phyloP scores from a whole-genome alignment of 1,284 basidiomycete species.

The Naganishia sp. region DNA sequence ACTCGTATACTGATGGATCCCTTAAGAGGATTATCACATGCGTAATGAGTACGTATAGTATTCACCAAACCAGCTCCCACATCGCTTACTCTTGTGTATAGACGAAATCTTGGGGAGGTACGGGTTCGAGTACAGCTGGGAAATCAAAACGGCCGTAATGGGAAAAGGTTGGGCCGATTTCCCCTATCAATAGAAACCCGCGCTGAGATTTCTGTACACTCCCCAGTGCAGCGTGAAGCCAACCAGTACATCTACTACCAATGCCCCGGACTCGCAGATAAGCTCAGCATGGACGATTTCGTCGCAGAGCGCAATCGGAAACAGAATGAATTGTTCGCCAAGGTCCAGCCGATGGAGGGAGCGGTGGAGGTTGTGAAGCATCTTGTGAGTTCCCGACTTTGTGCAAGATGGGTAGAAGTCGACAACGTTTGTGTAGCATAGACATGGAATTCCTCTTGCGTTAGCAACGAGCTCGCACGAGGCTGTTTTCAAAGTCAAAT shows the following conservation, averaged over 20 bases:
- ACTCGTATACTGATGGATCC: not conserved
- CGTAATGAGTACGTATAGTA: slow-evolving; percentile 37
- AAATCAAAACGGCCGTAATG: slow-evolving; percentile 54
- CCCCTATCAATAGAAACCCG: not conserved
- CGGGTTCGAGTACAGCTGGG: slow-evolving; percentile 51
- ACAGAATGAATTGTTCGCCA: slow-evolving; percentile 49
- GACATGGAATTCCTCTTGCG: slow-evolving; percentile 50
- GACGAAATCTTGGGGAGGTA: slow-evolving; percentile 51
- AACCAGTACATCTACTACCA: slow-evolving; percentile 47
- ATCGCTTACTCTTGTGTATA: slow-evolving; percentile 32
- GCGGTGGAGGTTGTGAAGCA: slow-evolving; percentile 48
- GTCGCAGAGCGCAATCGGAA: slow-evolving; percentile 46
- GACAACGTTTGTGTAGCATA: slow-evolving; percentile 38
- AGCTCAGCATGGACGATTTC: slow-evolving; percentile 49
- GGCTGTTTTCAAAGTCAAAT: slow-evolving; percentile 46
- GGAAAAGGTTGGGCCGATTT: slow-evolving; percentile 43
- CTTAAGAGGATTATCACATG: slow-evolving; percentile 50
- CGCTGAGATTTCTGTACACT: not conserved
- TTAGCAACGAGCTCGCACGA: slow-evolving; percentile 51
- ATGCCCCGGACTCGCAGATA: slow-evolving; percentile 48
- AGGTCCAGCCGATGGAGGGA: slow-evolving; percentile 50
- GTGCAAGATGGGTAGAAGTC: not conserved
- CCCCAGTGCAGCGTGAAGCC: slow-evolving; percentile 42
- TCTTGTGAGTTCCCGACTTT: slow-evolving; percentile 41
- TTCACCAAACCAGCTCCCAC: not conserved